Percentiles rank a stretch among this genome's conserved stretches.
These are phyloP conservation scores for Botrytis deweyae DNA, from an alignment of 2,329 filamentous ascomycete species.

Conservation along the genomic window DNA sequence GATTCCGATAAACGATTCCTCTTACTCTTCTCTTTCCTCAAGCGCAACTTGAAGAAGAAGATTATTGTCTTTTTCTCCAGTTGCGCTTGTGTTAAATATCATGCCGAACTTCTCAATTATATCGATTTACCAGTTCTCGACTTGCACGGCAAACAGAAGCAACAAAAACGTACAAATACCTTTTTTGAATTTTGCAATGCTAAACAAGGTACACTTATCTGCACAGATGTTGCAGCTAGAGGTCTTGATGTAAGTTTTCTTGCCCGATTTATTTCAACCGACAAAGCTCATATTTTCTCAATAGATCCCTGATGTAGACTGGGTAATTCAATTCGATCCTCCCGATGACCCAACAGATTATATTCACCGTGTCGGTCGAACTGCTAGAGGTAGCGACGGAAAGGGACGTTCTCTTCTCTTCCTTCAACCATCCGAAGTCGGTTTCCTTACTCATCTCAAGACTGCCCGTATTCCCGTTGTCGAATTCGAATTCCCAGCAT, in stretches of 20 bases:
- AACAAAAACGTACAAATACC: slow-evolving; percentile 97
- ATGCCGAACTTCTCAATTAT: slow-evolving; percentile 93
- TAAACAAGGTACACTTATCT: slow-evolving; percentile 82
- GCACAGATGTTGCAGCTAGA: slow-evolving; percentile 93
- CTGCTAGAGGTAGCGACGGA: slow-evolving; percentile 77
- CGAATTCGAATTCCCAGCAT: slow-evolving; percentile 91
- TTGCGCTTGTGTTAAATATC: slow-evolving; percentile 93
- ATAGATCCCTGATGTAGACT: slow-evolving; percentile 88
- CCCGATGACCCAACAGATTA: slow-evolving; percentile 89
- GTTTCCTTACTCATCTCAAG: slow-evolving; percentile 88
- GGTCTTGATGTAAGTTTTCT: slow-evolving; percentile 71
- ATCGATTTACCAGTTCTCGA: slow-evolving; percentile 89
- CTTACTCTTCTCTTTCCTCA: slow-evolving; percentile 90
- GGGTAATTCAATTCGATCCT: slow-evolving; percentile 94
- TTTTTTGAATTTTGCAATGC: slow-evolving; percentile 97
- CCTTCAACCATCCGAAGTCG: slow-evolving; percentile 86
- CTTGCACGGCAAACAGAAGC: slow-evolving; percentile 94
- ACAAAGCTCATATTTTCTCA: not conserved
- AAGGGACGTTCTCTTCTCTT: slow-evolving; percentile 92
- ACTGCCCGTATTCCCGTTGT: slow-evolving; percentile 89
- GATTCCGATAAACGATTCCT: slow-evolving; percentile 93
- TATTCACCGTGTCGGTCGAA: slow-evolving; percentile 94
- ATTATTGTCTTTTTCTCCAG: slow-evolving; percentile 95
- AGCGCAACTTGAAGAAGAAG: slow-evolving; percentile 84
- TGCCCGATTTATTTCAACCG: not conserved